Evolutionary conservation across 495 filamentous ascomycete genomes (phyloP).

Genomic region (Podospora sp.): DNA sequence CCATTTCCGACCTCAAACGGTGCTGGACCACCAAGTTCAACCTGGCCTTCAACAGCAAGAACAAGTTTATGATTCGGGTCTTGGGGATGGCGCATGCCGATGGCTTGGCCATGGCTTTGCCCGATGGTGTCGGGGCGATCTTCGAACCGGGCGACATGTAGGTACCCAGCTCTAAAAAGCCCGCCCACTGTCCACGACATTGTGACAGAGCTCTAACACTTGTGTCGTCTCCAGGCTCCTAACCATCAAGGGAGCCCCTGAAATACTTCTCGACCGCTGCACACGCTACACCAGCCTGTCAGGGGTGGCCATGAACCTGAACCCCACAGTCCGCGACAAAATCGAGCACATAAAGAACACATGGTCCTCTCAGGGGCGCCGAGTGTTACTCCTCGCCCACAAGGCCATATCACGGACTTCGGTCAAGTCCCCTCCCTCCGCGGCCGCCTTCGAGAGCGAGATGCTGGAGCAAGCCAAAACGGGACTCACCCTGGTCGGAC

Average conservation of each 20-base stretch:
- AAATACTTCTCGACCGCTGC: slow-evolving; percentile 62
- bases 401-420: slow-evolving; percentile 51
- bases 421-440: slow-evolving; percentile 37
- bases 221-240: slow-evolving; percentile 36
- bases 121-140: slow-evolving; percentile 37
- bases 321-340: slow-evolving; percentile 34
- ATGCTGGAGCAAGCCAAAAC: slow-evolving; percentile 49
- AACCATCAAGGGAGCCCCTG: slow-evolving; percentile 68
- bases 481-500: slow-evolving; percentile 61
- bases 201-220: too few relatives aligned
- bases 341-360: slow-evolving; percentile 59
- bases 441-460: slow-evolving; percentile 55
- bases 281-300: slow-evolving; percentile 49
- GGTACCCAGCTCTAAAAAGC: slow-evolving; percentile 24
- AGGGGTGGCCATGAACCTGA: slow-evolving; percentile 49
- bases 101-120: slow-evolving; percentile 41
- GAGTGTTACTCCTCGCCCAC: slow-evolving; percentile 66
- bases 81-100: slow-evolving; percentile 41
- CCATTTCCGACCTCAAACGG: slow-evolving; percentile 52
- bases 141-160: slow-evolving; percentile 49
- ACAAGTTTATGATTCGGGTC: slow-evolving; percentile 70
- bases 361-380: slow-evolving; percentile 65
- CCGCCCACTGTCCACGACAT: too few relatives aligned
- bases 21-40: slow-evolving; percentile 63
- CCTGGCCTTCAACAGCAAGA: slow-evolving; percentile 76